Percentiles rank a stretch among this genome's conserved stretches.
Evolutionary conservation across 129 eudicot genomes (phyloP).

Genomic region (Centella asiatica): DNA sequence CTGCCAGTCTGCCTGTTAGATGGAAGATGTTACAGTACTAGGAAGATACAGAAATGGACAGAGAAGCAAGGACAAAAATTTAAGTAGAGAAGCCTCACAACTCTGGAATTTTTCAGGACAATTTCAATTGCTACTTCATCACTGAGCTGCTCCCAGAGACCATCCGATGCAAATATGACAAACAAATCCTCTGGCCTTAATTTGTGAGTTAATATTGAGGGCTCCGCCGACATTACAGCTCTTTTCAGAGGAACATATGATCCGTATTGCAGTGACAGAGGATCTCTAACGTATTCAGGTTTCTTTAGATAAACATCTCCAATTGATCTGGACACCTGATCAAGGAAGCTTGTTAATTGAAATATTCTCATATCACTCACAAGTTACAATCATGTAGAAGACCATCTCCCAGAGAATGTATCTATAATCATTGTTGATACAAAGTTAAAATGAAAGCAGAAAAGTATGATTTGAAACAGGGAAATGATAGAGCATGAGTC

Average conservation of each 20-base stretch:
- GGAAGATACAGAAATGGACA: background rate
- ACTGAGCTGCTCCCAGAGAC: slow-evolving; percentile 84
- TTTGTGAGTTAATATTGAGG: slow-evolving; percentile 53
- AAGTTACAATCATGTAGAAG: background rate
- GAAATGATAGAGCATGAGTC: too few species aligned
- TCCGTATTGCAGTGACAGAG: slow-evolving; percentile 54
- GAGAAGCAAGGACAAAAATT: background rate
- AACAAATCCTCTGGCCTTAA: slow-evolving; percentile 54
- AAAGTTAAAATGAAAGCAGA: too few species aligned
- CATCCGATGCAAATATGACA: slow-evolving; percentile 82
- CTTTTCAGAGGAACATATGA: slow-evolving; percentile 48
- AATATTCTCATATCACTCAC: background rate
- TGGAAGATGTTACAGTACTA: background rate
- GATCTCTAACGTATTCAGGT: slow-evolving; percentile 65
- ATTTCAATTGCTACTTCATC: slow-evolving; percentile 74
- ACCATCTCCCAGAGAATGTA: background rate
- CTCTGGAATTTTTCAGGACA: slow-evolving; percentile 57
- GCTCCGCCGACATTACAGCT: slow-evolving; percentile 81
- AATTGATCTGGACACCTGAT: slow-evolving; percentile 80
- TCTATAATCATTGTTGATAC: too few species aligned
- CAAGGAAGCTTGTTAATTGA: slow-evolving; percentile 1
- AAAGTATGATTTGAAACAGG: too few species aligned
- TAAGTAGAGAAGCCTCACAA: slow-evolving; percentile 40
- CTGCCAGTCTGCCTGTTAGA: background rate
- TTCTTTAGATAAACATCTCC: slow-evolving; percentile 79